Evolutionary conservation across 768 basidiomycete species (phyloP).

Genomic region (Roridomyces roridus): DNA sequence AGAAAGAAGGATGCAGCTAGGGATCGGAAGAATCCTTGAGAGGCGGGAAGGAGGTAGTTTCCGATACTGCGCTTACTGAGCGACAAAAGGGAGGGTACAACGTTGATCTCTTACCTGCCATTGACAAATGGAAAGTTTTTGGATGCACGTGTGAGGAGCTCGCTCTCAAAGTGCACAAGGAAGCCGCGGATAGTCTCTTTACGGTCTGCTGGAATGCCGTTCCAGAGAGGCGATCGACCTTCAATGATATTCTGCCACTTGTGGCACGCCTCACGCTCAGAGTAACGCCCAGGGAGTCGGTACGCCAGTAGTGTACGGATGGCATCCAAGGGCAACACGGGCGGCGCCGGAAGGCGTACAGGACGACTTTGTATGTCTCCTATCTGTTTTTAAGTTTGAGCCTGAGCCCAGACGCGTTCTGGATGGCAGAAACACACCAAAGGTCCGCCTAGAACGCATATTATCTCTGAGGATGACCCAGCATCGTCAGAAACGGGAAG

Average conservation of each 20-base stretch:
- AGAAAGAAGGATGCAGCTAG: constrained; percentile 93
- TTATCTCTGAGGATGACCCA: constrained; percentile 94
- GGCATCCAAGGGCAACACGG: constrained; percentile 67
- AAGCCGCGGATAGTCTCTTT: constrained; percentile 94
- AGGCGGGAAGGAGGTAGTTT: constrained; percentile 91
- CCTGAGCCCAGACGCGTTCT: too few species aligned
- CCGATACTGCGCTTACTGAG: constrained; percentile 84
- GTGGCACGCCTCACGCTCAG: constrained; percentile 81
- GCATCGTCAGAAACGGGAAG: constrained; percentile 96
- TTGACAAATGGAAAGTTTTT: constrained; percentile 95
- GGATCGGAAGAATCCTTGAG: constrained; percentile 89
- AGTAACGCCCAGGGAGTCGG: constrained; percentile 71
- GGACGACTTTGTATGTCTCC: constrained; percentile 91
- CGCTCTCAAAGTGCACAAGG: constrained; percentile 90
- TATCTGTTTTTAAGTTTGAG: constrained; percentile 5
- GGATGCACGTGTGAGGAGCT: constrained; percentile 86
- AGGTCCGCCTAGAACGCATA: constrained; percentile 85
- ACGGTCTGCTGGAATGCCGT: constrained; percentile 84
- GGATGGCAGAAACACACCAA: constrained; percentile 59
- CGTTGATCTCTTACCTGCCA: constrained; percentile 80
- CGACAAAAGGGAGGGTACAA: background rate
- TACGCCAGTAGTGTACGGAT: constrained; percentile 82
- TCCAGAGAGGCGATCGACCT: constrained; percentile 82
- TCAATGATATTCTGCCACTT: constrained; percentile 94
- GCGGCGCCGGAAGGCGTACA: constrained; percentile 76